Evolutionary conservation across 768 basidiomycete genomes (phyloP), one percentile per base, ranked within the genome.

Genomic region (Suillus alpinus): DNA sequence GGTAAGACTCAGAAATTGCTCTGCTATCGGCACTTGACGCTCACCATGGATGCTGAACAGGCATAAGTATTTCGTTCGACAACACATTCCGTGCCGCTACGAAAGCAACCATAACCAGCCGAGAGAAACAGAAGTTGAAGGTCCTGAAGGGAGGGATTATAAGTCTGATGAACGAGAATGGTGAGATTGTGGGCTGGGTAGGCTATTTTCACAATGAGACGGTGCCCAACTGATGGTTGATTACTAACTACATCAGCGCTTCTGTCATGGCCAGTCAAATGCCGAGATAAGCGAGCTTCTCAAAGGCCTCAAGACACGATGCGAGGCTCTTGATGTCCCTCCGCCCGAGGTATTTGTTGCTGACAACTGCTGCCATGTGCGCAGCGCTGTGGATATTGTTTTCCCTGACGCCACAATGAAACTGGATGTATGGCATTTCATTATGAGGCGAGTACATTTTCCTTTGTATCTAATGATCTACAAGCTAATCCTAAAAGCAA

Each of bases 281-380:
- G 51, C 63, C 1, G 62, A 68, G 43, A 58, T 68, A 16, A 37
- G 36, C 13, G 66, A 67, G 55, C 12, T 66, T 2, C 61, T 70
- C 0, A 13, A n/a, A 4, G 66, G 66, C n/a, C 34, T 63, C 47
- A 63, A 63, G 41, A 37, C 31, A 5, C 49, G 67, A 5, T 59
- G 29, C 23, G 26, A 63, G 26, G 44, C 49, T 1, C 59, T 67
- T 13, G 62, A 60, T 1, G 29, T 56, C 14, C 26, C 59, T 2
- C 29, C 56, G 4, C 69, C 67, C 0, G 60, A 66, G 12, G 61
- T 67, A 52, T 61, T 59, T 6, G 56, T 67, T 4, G 63, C 34
- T 0, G 64, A 69, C 37, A 71, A 71, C 40, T 69, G 69, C 55
- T 71, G 68, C 57, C 58, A 62, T n/a, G 59, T 68, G 1, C 44